phyloP scores from a whole-genome alignment of 768 basidiomycete genomes.

The Termitomyces sp. region DNA sequence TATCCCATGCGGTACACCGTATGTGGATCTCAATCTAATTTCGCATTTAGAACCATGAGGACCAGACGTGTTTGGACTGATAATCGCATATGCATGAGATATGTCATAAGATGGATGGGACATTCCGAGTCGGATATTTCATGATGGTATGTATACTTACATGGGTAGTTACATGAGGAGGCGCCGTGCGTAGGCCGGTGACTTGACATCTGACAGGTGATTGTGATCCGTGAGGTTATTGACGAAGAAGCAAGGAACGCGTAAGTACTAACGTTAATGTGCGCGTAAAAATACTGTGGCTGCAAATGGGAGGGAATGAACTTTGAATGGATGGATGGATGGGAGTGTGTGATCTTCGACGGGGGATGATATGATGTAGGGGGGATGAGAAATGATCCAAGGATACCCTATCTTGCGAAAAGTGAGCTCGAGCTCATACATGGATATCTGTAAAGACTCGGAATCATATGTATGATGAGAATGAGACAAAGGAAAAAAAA shows the following conservation, averaged over 20 bases:
- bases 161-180: background rate
- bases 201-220: background rate
- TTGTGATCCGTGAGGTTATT: background rate
- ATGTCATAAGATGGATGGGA: background rate
- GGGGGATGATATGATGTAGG: too few species aligned
- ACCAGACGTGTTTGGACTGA: background rate
- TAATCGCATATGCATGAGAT: background rate
- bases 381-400: too few species aligned
- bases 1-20: too few species aligned
- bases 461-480: background rate
- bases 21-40: background rate
- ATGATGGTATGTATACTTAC: background rate
- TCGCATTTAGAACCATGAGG: background rate
- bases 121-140: constrained; percentile 1
- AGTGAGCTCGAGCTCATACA: too few species aligned
- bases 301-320: background rate
- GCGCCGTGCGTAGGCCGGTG: background rate
- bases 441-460: background rate
- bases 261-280: background rate
- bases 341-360: too few species aligned
- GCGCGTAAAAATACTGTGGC: background rate
- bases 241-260: background rate
- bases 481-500: background rate
- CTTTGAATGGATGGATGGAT: background rate
- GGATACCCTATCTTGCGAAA: background rate